Evolutionary conservation across 169 alveolate genomes (phyloP), one percentile per base, ranked within the genome.

Genomic region (Eimeria praecox): DNA sequence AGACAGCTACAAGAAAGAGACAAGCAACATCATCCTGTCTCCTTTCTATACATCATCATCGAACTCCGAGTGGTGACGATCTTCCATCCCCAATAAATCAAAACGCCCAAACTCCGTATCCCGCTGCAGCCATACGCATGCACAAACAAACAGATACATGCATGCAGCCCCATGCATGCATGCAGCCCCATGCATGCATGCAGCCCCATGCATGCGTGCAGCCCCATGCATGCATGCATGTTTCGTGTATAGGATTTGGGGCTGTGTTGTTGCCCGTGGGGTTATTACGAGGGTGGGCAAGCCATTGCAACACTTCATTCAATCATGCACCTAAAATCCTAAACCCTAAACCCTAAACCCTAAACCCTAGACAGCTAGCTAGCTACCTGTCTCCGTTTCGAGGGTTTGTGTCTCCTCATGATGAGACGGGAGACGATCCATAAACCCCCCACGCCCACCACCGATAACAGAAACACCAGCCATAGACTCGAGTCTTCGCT

Each of bases 121-220:
- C 35, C 75, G 33, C 90, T 82, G 71, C 69, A 24, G 18, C 9
- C 62, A 62, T 62, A 77, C 62, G 87, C 87, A 77, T 44, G 75
- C 90, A 82, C 14, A 82, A 49, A 75, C 38, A 30, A 82, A 44
- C 69, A 35, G 33, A 35, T 9, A 46, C 40, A 40, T 30, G 80
- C 80, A 69, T 69, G 80, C 80, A n/a, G n/a, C n/a, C n/a, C n/a
- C n/a, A 27, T 27, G 80, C 80, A 69, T 69, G 80, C 80, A 27
- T 30, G 46, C 80, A 56, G 49, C 24, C 30, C 46, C 80, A 69
- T 69, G 80, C 80, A n/a, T 69, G 80, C 80, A 69, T 69, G 80
- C 80, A n/a, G n/a, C n/a, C n/a, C n/a, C n/a, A 27, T 27, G 80
- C 80, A 69, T 69, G 80, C 80, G 3, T 30, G 46, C 80, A 56